Evolutionary conservation across 805 yeast genomes (phyloP).

Genomic region (Yarrowia keelungensis): DNA sequence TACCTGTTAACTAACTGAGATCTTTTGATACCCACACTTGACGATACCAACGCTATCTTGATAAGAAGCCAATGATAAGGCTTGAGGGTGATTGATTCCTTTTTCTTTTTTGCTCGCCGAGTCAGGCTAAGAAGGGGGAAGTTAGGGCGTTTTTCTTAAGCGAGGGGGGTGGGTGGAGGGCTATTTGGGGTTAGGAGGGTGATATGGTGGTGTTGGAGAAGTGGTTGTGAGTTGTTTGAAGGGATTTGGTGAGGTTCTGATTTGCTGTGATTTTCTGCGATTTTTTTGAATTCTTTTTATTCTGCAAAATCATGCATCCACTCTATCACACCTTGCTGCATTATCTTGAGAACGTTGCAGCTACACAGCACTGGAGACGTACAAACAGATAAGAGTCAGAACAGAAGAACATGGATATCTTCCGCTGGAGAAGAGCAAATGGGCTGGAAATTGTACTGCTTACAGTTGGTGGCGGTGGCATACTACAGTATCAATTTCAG

Average conservation of each 20-base stretch:
- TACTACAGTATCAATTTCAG: neutral
- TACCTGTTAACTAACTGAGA: too few relatives aligned
- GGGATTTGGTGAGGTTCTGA: too few relatives aligned
- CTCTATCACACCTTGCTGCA: too few relatives aligned
- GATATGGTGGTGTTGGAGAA: too few relatives aligned
- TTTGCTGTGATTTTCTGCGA: too few relatives aligned
- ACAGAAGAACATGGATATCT: neutral
- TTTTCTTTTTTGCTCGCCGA: slow-evolving; percentile 20
- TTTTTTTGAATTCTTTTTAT: too few relatives aligned
- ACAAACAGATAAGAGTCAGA: too few relatives aligned
- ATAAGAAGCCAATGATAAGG: slow-evolving; percentile 12
- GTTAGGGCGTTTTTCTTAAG: neutral
- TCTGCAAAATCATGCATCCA: too few relatives aligned
- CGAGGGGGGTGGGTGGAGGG: neutral
- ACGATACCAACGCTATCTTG: slow-evolving; percentile 14
- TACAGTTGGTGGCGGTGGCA: neutral
- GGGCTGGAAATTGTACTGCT: neutral
- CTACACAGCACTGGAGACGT: too few relatives aligned
- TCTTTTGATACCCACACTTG: too few relatives aligned
- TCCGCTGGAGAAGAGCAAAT: neutral
- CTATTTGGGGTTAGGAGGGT: neutral
- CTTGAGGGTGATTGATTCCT: neutral
- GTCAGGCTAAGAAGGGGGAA: neutral
- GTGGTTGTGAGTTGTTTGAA: too few relatives aligned
- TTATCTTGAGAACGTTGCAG: too few relatives aligned